phyloP scores from a whole-genome alignment of 129 eudicot species.

The Rutidosis leptorrhynchoides region DNA sequence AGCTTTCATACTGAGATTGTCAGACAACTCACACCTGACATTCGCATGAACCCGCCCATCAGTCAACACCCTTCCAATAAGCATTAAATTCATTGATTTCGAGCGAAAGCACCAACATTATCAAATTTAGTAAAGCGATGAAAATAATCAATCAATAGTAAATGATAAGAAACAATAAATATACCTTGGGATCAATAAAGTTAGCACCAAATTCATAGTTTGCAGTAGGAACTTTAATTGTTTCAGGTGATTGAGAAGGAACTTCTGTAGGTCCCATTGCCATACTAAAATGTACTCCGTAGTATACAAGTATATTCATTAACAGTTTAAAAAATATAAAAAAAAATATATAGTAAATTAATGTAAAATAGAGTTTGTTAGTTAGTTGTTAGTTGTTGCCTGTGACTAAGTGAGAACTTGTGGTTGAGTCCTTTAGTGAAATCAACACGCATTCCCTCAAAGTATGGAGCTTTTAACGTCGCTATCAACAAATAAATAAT shows the following conservation, averaged over 20 bases:
- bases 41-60: slow-evolving; percentile 8
- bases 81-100: neutral
- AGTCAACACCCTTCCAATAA: slow-evolving; percentile 15
- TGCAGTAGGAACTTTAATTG: slow-evolving; percentile 72
- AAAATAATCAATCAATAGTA: neutral
- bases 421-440: slow-evolving; percentile 79
- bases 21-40: slow-evolving; percentile 1
- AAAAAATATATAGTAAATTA: no score
- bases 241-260: slow-evolving; percentile 78
- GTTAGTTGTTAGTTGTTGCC: slow-evolving; percentile 42
- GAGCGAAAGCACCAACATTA: neutral
- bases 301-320: no score
- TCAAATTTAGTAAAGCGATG: neutral
- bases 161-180: neutral
- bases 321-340: no score
- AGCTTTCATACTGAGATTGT: slow-evolving; percentile 1
- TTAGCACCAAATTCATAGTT: slow-evolving; percentile 95
- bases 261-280: slow-evolving; percentile 91
- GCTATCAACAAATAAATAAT: slow-evolving; percentile 37
- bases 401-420: slow-evolving; percentile 78
- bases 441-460: slow-evolving; percentile 96
- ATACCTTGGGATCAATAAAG: slow-evolving; percentile 85
- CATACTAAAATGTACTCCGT: slow-evolving; percentile 46
- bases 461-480: slow-evolving; percentile 85
- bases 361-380: no score